Evolutionary conservation across 768 basidiomycete species (phyloP).

Genomic region (Imleria badia): DNA sequence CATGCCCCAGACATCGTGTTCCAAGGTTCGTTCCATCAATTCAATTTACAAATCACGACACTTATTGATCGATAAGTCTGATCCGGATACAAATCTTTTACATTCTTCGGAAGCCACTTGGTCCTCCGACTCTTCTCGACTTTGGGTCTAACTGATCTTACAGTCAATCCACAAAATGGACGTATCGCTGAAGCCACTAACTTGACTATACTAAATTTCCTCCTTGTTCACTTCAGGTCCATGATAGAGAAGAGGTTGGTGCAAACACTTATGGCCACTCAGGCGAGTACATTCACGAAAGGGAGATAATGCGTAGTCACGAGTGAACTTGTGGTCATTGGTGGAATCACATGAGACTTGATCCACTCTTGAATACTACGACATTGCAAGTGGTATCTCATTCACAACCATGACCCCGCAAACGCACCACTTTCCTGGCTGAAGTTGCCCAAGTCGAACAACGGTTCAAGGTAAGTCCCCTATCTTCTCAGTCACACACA

Average conservation of each 20-base stretch:
- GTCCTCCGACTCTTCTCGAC: conserved; percentile 60
- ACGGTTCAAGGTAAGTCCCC: conserved; percentile 82
- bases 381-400: no score
- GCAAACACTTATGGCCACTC: conserved; percentile 66
- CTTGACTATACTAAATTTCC: conserved; percentile 85
- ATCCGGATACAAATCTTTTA: conserved; percentile 71
- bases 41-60: not conserved
- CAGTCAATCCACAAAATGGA: conserved; percentile 51
- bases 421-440: conserved; percentile 67
- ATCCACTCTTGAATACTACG: not conserved
- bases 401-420: conserved; percentile 52
- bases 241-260: conserved; percentile 87
- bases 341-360: conserved; percentile 24
- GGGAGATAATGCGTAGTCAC: conserved; percentile 29
- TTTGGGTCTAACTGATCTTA: conserved; percentile 68
- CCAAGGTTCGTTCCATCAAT: conserved; percentile 60
- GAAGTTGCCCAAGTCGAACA: conserved; percentile 85
- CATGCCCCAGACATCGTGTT: conserved; percentile 93
- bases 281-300: conserved; percentile 59
- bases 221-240: conserved; percentile 77
- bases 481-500: not conserved
- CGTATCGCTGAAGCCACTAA: conserved; percentile 76
- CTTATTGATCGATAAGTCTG: conserved; percentile 51
- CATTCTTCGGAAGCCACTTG: conserved; percentile 65
- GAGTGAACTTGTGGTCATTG: conserved; percentile 7